Evolutionary conservation across 495 filamentous ascomycete species (phyloP), one percentile per base, ranked within the genome.

Genomic region (Xylaria telfairii): DNA sequence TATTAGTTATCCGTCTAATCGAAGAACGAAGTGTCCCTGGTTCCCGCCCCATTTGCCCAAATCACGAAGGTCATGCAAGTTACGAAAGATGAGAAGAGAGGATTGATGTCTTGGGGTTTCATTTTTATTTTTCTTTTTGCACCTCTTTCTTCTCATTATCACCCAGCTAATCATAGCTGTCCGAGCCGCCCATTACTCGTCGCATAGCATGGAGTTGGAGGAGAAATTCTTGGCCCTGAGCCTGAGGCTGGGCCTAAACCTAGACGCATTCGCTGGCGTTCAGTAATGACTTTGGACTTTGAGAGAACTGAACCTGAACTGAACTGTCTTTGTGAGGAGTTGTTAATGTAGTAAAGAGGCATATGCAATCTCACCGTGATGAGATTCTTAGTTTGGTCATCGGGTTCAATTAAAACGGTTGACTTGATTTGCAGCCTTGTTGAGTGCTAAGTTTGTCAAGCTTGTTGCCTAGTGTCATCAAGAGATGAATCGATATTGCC

Each of bases 181-280:
- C 47, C 30, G 34, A 39, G 30, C 56, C n/a, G 28, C 46, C 54
- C 44, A 63, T 44, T 32, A 19, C 32, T 54, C 19, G 54, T 46
- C 34, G 34, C 67, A 69, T 69, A 42, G 67, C 67, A 69, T 37
- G 67, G 67, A 69, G 67, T 69, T 69, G 44, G 37, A 0, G 26
- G 13, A 21, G n/a, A 37, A 59, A 59, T 21, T n/a, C 19, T 17
- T 61, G 13, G 42, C 17, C 44, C n/a, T 49, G 34, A 32, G 6
- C 44, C 30, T 69, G 34, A 32, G 6, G 32, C 30, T 69, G 37
- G 59, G n/a, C 34, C 21, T 66, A 42, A 30, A 54, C 47, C 47
- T 53, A 53, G 44, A 54, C 56, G 56, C 67, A 69, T 69, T 69
- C 10, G 46, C 67, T 69, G 67, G 57, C 37, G 67, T 63, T 63